Conservation (phyloP, 2,329 filamentous ascomycete genomes). For the Scedosporium boydii region DNA sequence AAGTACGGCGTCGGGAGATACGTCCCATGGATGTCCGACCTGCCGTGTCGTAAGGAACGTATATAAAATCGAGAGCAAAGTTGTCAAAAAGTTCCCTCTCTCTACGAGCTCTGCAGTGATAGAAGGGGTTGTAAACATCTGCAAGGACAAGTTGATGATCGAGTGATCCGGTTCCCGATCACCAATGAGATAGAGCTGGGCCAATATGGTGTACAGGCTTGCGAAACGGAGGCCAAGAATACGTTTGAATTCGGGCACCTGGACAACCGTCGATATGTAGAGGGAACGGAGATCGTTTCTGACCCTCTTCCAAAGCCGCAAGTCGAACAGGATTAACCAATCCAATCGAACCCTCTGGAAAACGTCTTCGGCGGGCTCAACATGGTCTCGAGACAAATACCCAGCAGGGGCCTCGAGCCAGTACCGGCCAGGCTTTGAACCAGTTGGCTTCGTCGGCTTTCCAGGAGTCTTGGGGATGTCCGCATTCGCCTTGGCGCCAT, state of each 20-base stretch:
- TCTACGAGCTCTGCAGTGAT: conserved; percentile 95
- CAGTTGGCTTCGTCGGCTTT: conserved; percentile 29
- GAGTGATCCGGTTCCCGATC: conserved; percentile 96
- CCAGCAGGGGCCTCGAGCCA: conserved; percentile 75
- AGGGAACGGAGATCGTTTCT: conserved; percentile 83
- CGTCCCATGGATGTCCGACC: conserved; percentile 86
- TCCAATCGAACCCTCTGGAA: conserved; percentile 84
- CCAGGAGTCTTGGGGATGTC: conserved; percentile 78
- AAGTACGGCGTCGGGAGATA: conserved; percentile 75
- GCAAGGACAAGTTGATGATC: conserved; percentile 93
- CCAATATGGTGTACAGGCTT: conserved; percentile 84
- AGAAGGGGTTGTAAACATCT: conserved; percentile 93
- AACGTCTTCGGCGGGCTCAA: conserved; percentile 73
- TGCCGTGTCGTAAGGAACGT: conserved; percentile 94
- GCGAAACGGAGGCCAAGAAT: conserved; percentile 89
- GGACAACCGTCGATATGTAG: conserved; percentile 93
- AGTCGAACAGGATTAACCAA: conserved; percentile 88
- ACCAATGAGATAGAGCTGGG: conserved; percentile 90
- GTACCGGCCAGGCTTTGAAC: conserved; percentile 57
- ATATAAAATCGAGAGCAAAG: conserved; percentile 90
- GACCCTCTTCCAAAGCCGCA: conserved; percentile 93
- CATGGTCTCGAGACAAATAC: conserved; percentile 52
- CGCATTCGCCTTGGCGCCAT: conserved; percentile 52
- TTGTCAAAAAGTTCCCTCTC: conserved; percentile 90
- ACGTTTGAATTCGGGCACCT: conserved; percentile 91